Conservation (phyloP, 2,329 filamentous ascomycete genomes). For the Lachnellula subtilissima region DNA sequence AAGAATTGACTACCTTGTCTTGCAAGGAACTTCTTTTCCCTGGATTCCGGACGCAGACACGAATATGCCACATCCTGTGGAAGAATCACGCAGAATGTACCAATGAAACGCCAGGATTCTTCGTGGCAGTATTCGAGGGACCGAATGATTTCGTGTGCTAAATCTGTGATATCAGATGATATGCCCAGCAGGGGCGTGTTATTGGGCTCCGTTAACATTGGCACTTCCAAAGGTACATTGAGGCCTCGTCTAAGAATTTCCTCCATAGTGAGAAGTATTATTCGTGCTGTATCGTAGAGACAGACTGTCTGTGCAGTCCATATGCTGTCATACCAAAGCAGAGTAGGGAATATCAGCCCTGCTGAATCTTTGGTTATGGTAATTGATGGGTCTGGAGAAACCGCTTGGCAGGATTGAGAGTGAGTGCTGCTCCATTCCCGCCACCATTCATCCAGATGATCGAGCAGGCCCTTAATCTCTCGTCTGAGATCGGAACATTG, state of each 20-base stretch:
- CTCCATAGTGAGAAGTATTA: not conserved
- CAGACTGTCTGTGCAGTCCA: constrained; percentile 3
- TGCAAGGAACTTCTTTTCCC: constrained; percentile 7
- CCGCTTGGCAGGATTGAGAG: not conserved
- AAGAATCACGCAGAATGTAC: constrained; percentile 5
- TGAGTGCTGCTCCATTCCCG: not conserved
- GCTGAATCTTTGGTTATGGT: not conserved
- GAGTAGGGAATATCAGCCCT: constrained; percentile 1
- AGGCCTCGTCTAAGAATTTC: not conserved
- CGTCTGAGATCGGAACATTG: no score
- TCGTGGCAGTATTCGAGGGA: constrained; percentile 10
- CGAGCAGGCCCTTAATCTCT: not conserved
- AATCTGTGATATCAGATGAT: constrained; percentile 2
- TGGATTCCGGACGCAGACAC: constrained; percentile 4
- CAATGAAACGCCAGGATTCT: constrained; percentile 5
- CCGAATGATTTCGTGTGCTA: constrained; percentile 12
- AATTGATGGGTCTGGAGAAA: not conserved
- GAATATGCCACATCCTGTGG: constrained; percentile 11
- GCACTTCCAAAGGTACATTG: not conserved
- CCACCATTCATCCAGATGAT: constrained; percentile 8
- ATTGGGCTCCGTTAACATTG: not conserved
- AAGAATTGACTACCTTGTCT: not conserved
- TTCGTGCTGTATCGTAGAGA: constrained; percentile 3
- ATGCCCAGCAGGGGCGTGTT: constrained; percentile 9
- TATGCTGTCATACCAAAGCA: constrained; percentile 3